phyloP scores from a whole-genome alignment of 208 protist species.

The Trypanosomatidae sp. region DNA sequence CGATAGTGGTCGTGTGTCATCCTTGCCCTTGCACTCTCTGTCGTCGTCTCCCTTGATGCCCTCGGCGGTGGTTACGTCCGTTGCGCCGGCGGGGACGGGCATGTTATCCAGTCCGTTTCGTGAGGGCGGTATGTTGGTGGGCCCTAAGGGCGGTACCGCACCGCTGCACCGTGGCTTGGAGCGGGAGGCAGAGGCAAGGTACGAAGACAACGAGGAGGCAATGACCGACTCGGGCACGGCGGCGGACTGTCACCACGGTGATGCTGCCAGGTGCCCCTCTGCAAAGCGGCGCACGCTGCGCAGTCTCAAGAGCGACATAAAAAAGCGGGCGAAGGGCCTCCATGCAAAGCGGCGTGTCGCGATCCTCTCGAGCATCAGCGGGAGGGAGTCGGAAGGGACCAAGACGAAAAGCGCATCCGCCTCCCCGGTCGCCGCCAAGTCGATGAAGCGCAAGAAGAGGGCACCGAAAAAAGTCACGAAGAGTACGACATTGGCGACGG shows the following conservation, averaged over 20 bases:
- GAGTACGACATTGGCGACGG: background rate
- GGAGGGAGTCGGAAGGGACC: background rate
- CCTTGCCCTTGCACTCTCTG: background rate
- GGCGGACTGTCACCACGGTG: background rate
- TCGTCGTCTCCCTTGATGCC: constrained; percentile 6
- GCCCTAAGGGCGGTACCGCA: constrained; percentile 15
- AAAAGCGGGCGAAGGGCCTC: constrained; percentile 2
- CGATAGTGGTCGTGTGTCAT: background rate
- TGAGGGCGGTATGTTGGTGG: constrained; percentile 13
- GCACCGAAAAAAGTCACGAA: background rate
- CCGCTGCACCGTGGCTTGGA: background rate
- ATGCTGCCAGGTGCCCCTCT: background rate
- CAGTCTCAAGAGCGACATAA: background rate
- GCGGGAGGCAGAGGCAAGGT: background rate
- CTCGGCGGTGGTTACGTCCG: background rate
- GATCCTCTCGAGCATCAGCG: background rate
- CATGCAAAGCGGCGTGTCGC: background rate
- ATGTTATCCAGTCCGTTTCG: constrained; percentile 3
- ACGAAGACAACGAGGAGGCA: background rate
- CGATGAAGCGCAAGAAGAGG: background rate
- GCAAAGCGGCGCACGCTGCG: background rate
- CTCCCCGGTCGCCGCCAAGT: background rate
- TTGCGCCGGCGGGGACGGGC: constrained; percentile 12
- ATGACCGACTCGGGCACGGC: background rate
- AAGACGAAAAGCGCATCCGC: background rate